Conservation (phyloP, 805 yeast species). For the Candida arabinofermentans region DNA sequence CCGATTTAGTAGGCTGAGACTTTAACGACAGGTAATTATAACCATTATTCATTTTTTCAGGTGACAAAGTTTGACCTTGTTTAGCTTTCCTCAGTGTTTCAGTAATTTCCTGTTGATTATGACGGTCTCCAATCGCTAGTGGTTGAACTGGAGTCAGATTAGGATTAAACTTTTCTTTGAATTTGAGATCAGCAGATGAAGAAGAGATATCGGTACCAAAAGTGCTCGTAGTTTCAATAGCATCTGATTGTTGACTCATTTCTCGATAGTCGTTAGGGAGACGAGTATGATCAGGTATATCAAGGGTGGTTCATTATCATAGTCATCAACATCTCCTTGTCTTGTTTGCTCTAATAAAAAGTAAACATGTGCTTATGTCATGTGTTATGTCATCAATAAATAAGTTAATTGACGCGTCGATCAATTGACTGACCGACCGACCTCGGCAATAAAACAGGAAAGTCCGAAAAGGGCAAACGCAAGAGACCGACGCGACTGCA, state of each 20-base stretch:
- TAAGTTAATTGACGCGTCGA: too few relatives aligned
- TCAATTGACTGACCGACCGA: too few relatives aligned
- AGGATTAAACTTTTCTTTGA: conserved; percentile 6
- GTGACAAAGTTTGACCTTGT: conserved; percentile 24
- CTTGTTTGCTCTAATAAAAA: too few relatives aligned
- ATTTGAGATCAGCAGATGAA: background rate
- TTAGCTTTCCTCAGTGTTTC: conserved; percentile 24
- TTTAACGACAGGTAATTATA: conserved; percentile 13
- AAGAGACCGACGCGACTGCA: too few relatives aligned
- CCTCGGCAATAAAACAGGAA: too few relatives aligned
- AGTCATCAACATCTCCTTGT: too few relatives aligned
- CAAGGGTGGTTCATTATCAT: too few relatives aligned
- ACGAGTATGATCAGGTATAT: too few relatives aligned
- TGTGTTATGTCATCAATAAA: too few relatives aligned
- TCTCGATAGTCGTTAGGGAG: background rate
- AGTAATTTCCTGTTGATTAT: conserved; percentile 13
- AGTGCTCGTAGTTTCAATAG: background rate
- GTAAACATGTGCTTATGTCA: too few relatives aligned
- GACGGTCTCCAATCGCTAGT: conserved; percentile 1
- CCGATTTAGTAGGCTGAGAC: background rate
- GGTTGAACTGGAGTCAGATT: conserved; percentile 17
- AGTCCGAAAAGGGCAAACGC: too few relatives aligned
- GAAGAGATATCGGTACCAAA: background rate
- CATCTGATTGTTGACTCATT: background rate
- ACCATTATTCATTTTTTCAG: conserved; percentile 21